Evolutionary conservation across 1,284 basidiomycete species (phyloP).

Genomic region (Papiliotrema nemorosa): DNA sequence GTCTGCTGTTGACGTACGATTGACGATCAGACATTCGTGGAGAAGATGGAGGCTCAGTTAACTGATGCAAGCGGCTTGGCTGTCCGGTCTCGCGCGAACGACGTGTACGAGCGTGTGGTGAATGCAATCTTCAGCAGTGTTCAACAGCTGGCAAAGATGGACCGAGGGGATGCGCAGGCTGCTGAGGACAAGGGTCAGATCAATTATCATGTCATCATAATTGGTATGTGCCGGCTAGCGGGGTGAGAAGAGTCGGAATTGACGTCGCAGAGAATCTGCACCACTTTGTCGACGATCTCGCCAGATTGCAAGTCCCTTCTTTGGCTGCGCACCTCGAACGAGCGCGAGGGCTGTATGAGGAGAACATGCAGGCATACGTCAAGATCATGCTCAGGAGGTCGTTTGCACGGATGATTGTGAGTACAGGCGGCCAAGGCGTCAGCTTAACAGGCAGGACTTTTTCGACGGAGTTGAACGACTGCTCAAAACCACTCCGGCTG

Average conservation of each 20-base stretch:
- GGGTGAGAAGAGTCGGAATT: background rate
- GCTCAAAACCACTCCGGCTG: slow-evolving; percentile 72
- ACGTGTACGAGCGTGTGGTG: slow-evolving; percentile 81
- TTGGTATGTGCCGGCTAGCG: slow-evolving; percentile 63
- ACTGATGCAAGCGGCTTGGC: slow-evolving; percentile 69
- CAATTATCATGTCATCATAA: slow-evolving; percentile 92
- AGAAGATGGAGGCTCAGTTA: slow-evolving; percentile 82
- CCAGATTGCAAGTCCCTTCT: slow-evolving; percentile 58
- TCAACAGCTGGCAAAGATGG: slow-evolving; percentile 91
- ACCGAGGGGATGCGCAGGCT: slow-evolving; percentile 59
- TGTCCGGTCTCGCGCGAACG: slow-evolving; percentile 73
- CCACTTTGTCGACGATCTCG: slow-evolving; percentile 78
- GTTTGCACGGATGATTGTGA: slow-evolving; percentile 80
- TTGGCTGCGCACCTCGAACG: slow-evolving; percentile 66
- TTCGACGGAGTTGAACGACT: slow-evolving; percentile 87
- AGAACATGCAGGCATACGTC: slow-evolving; percentile 80
- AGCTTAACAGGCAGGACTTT: slow-evolving; percentile 64
- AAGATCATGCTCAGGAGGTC: slow-evolving; percentile 81
- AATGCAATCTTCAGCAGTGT: slow-evolving; percentile 85
- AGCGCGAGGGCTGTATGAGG: slow-evolving; percentile 79
- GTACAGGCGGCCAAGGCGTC: slow-evolving; percentile 36
- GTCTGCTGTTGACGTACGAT: background rate
- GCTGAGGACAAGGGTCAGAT: slow-evolving; percentile 93
- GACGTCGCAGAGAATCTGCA: slow-evolving; percentile 82
- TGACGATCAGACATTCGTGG: slow-evolving; percentile 60